Evolutionary conservation across 768 basidiomycete genomes (phyloP), one percentile per base, ranked within the genome.

Genomic region (Hericium erinaceus): DNA sequence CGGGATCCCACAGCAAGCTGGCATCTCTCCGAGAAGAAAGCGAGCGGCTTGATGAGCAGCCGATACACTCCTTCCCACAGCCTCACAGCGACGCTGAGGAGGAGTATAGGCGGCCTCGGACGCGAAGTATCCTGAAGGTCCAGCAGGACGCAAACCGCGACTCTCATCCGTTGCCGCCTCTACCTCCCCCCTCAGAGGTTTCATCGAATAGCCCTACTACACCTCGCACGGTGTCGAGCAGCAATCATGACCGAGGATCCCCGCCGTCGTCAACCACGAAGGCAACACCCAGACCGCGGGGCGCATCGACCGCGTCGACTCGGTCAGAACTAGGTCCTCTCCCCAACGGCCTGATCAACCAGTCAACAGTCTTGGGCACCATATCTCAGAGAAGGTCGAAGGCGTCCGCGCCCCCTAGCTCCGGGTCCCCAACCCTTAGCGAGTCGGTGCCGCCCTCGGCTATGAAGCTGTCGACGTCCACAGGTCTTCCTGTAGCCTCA

Each of bases 321-420:
- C 66, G 66, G 20, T 67, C 70, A 15, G 70, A 77, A 70, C 48
- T 64, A 65, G 52, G 40, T 5, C 41, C 57, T 0, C 58, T 65
- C 24, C 37, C 49, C 44, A 54, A 53, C 50, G 57, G 38, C 55
- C 67, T 85, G 57, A 84, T 88, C 64, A 87, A 82, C 64, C 65
- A 80, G 3, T 78, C 83, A 1, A 79, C 82, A 12, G 73, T 66
- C 24, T 78, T 81, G 69, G 82, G 89, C 41, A 82, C 84, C 20
- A 86, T 92, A 61, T 80, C 74, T 55, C 83, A 84, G 66, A 81
- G 89, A 58, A 75, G 88, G 57, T 75, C 71, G 48, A 89, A 88
- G 68, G 70, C 77, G 22, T 86, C 87, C 15, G 79, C 82, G 11
- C 83, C 85, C 41, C 77, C 83, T 64, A 58, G 75, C 64, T 44